Evolutionary conservation across 1,139 yeast genomes (phyloP), one percentile per base, ranked within the genome.

Genomic region (Suhomyces atakaporum): DNA sequence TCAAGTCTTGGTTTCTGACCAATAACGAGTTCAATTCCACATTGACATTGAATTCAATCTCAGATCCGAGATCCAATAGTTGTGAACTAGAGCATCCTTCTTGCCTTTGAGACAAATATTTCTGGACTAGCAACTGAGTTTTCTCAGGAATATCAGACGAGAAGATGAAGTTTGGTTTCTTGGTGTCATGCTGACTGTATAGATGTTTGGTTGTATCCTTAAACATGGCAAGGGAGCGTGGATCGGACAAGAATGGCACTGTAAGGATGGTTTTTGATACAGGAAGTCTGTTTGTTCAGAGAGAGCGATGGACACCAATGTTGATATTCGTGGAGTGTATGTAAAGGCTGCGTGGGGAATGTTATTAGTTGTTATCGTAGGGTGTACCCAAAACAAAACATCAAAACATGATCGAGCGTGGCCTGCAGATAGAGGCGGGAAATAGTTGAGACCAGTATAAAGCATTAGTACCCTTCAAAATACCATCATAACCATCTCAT

Each of bases 161-260:
- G 41, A 65, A 66, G 19, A 70, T 50, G 40, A 69, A 64, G 46
- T 67, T 69, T 25, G 76, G 76, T 42, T 61, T 63, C 35, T 60
- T 51, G 4, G 57, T 51, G 47, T 68, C 72, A 26, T 43, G 46
- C 24, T 29, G 26, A 19, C 29, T 39, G 29, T 39, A 36, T 11
- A 34, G 46, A 25, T 26, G 29, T 19, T 37, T 39, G 27, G 26
- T 26, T 9, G 27, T 31, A 30, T 27, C 33, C 14, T 33, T 23
- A 7, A 33, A 25, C 42, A 39, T 36, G 20, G 31, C 13, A 16
- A 12, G n/a, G 10, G 15, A 22, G 12, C 11, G 26, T 26, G 16
- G 7, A 20, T 26, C n/a, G 26, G 25, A 11, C 26, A 26, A 11
- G 16, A 21, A 7, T 19, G 25, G 11, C n/a, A 27, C 12, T 28